A percentile compares a stretch with the other conserved stretches of the same genome.
Evolutionary conservation across 208 protist genomes (phyloP).

Genomic region (Crithidia bombi): DNA sequence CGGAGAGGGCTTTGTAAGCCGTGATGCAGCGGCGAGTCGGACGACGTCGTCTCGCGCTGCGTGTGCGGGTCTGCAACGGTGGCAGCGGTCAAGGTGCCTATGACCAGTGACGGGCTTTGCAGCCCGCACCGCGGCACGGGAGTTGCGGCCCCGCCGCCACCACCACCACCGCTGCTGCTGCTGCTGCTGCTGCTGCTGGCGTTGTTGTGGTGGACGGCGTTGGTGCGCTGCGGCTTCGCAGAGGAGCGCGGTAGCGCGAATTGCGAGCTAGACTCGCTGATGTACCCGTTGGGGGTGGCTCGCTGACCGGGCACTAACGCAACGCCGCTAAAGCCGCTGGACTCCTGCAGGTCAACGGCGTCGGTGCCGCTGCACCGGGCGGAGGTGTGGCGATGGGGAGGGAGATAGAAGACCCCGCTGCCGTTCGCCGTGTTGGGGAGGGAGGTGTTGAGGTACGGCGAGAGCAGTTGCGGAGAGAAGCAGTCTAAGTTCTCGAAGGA

Average conservation of each 20-base stretch:
- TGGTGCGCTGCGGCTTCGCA: too few relatives aligned
- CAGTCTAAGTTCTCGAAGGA: not conserved
- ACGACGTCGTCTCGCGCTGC: not conserved
- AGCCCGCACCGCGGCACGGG: not conserved
- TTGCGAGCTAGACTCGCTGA: not conserved
- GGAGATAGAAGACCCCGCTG: too few relatives aligned
- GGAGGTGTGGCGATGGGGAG: too few relatives aligned
- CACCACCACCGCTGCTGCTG: not conserved
- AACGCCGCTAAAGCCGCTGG: not conserved
- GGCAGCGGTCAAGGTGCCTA: not conserved
- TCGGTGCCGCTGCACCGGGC: too few relatives aligned
- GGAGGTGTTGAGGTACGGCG: conserved; percentile 8
- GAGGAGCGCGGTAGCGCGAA: too few relatives aligned
- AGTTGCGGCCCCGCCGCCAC: not conserved
- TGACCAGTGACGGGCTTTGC: not conserved
- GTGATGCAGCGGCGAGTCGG: not conserved
- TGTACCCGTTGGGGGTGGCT: not conserved
- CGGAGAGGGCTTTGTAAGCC: not conserved
- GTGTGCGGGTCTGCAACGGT: not conserved
- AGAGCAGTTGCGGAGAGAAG: conserved; percentile 8
- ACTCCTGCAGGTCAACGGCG: too few relatives aligned
- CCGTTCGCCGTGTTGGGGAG: not conserved
- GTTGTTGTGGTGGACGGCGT: not conserved
- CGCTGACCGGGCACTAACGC: not conserved
- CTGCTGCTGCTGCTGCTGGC: not conserved